Evolutionary conservation across 805 yeast genomes (phyloP), one percentile per base, ranked within the genome.

Genomic region (Lachancea meyersii): DNA sequence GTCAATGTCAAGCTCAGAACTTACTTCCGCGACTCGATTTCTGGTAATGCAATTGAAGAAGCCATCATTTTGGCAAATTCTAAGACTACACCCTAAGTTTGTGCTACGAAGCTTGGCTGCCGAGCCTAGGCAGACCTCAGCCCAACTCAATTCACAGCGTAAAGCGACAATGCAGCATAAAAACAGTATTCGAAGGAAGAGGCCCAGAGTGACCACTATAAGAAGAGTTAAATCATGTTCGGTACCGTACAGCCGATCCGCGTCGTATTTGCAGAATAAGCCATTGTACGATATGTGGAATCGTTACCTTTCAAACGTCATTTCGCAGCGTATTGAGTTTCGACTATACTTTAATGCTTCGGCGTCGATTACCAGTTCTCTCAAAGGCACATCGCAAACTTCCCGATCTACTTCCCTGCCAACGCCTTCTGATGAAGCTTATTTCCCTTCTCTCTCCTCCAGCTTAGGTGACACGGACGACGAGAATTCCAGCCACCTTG

Each of bases 241-340:
- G 6, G 42, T 48, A 6, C 44, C 35, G 13, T 14, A 30, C 10
- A 23, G 16, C 17, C 22, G 9, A 5, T 35, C 41, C 3, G 17
- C 26, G 6, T 9, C 38, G 24, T 39, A 42, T 20, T 24, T 20
- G n/a, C 36, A 38, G n/a, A 24, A 46, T 18, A 36, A 39, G 11
- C 40, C 39, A 13, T 34, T 54, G 2, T 49, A 53, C 26, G 46
- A 49, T 0, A 27, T 67, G 1, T 67, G 71, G 71, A 58, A 52
- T 33, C 38, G 58, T 35, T 67, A 67, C 40, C 39, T 66, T 26
- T 49, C 52, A 35, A 41, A 56, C 10, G 61, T 63, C n/a, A 49
- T 67, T n/a, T 50, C 55, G 1, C 58, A 56, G 34, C 51, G 71
- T 41, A 56, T 64, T 13, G 48, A 52, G 16, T 51, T 68, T 52